A percentile compares a stretch with the other conserved stretches of the same genome.
Evolutionary conservation across 805 yeast species (phyloP).

Genomic region (Candida railenensis): DNA sequence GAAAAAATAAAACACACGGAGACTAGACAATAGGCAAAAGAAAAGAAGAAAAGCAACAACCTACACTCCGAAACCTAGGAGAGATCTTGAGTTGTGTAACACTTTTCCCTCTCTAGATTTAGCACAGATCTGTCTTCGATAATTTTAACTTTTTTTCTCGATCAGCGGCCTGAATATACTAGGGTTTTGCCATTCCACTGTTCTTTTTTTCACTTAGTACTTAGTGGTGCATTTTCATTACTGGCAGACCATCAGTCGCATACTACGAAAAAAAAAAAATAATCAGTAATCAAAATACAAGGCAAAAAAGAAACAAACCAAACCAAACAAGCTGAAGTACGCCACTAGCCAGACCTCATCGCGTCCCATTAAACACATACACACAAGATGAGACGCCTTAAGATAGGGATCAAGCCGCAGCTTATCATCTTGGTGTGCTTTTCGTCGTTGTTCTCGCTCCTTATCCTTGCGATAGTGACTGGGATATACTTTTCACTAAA

Average conservation of each 20-base stretch:
- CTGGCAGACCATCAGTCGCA: too few species aligned
- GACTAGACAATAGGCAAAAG: neutral
- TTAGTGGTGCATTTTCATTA: too few species aligned
- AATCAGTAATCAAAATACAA: too few species aligned
- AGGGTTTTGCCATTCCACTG: too few species aligned
- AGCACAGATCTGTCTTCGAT: too few species aligned
- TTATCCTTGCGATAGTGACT: constrained; percentile 71
- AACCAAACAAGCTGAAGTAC: neutral
- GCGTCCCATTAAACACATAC: neutral
- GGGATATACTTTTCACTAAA: constrained; percentile 69
- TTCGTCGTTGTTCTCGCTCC: constrained; percentile 67
- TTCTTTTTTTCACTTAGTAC: too few species aligned
- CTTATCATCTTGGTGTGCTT: constrained; percentile 67
- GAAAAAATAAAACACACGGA: neutral
- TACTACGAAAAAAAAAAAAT: too few species aligned
- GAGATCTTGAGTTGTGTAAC: too few species aligned
- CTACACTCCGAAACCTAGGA: too few species aligned
- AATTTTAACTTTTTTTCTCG: too few species aligned
- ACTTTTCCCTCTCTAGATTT: too few species aligned
- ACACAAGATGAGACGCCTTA: constrained; percentile 33
- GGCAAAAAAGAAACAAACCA: neutral
- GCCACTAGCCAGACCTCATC: neutral
- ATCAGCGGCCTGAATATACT: too few species aligned
- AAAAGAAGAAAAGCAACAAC: neutral
- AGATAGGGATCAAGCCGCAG: constrained; percentile 73